Conservation (phyloP, 805 yeast species). For the Teunomyces stri region DNA sequence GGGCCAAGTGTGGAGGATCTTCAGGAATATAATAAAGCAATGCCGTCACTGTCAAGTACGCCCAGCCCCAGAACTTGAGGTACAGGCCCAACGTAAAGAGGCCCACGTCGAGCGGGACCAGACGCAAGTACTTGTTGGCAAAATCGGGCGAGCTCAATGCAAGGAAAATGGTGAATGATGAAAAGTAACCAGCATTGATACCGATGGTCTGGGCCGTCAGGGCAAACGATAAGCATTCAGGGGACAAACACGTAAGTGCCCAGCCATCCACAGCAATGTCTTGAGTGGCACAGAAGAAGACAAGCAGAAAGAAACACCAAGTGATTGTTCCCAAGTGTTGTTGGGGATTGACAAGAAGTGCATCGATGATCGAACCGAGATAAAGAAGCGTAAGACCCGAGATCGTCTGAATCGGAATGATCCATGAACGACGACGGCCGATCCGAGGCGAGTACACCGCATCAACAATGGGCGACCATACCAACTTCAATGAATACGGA, state of each 20-base stretch:
- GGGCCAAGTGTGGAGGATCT: conserved; percentile 54
- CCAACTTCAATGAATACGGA: conserved; percentile 86
- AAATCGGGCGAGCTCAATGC: conserved; percentile 91
- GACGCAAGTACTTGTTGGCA: conserved; percentile 79
- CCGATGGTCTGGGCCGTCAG: conserved; percentile 98
- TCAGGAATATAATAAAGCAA: conserved; percentile 65
- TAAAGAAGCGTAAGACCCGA: conserved; percentile 65
- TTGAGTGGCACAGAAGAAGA: conserved; percentile 92
- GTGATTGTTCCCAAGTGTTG: conserved; percentile 59
- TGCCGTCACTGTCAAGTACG: conserved; percentile 66
- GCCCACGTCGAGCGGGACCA: conserved; percentile 59
- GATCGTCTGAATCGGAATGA: conserved; percentile 85
- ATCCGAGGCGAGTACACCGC: conserved; percentile 64
- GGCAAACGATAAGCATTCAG: conserved; percentile 80
- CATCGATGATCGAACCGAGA: conserved; percentile 60
- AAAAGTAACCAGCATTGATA: conserved; percentile 86
- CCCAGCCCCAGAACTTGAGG: conserved; percentile 72
- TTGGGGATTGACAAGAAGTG: conserved; percentile 49
- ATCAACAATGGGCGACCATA: conserved; percentile 97
- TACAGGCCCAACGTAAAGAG: conserved; percentile 72
- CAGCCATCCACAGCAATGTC: conserved; percentile 99
- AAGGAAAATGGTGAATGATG: conserved; percentile 85
- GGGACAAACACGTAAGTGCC: conserved; percentile 87
- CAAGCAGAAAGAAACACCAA: conserved; percentile 67
- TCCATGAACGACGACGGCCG: conserved; percentile 92